Evolutionary conservation across 768 basidiomycete genomes (phyloP).

Genomic region (Suillus luteus): DNA sequence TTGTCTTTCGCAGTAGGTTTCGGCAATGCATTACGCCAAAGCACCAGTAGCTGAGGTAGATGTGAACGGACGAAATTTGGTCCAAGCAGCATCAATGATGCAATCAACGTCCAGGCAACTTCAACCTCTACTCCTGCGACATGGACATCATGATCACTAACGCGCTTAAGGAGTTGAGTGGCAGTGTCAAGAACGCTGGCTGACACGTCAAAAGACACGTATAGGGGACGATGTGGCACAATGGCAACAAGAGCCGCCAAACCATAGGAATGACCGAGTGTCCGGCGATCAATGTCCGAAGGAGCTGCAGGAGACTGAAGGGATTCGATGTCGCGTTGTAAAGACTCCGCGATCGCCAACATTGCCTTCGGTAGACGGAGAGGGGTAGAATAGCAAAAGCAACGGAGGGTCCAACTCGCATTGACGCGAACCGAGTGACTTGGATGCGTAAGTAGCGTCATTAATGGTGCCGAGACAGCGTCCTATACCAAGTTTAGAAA

Average conservation of each 20-base stretch:
- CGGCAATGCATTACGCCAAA: slow-evolving; percentile 97
- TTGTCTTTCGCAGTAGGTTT: slow-evolving; percentile 91
- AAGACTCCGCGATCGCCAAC: slow-evolving; percentile 71
- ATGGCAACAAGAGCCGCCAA: slow-evolving; percentile 85
- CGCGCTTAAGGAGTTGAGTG: slow-evolving; percentile 84
- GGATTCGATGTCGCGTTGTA: slow-evolving; percentile 80
- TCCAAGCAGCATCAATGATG: slow-evolving; percentile 88
- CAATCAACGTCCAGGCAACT: slow-evolving; percentile 92
- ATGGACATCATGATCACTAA: slow-evolving; percentile 87
- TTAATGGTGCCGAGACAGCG: slow-evolving; percentile 79
- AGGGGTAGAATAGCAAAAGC: slow-evolving; percentile 90
- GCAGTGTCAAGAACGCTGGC: slow-evolving; percentile 91
- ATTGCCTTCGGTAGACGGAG: slow-evolving; percentile 81
- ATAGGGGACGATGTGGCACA: slow-evolving; percentile 85
- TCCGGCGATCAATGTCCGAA: slow-evolving; percentile 67
- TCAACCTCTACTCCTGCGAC: slow-evolving; percentile 85
- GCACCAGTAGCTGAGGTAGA: slow-evolving; percentile 88
- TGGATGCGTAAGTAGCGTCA: slow-evolving; percentile 85
- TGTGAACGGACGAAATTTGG: slow-evolving; percentile 93
- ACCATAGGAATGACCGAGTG: slow-evolving; percentile 88
- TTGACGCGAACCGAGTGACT: slow-evolving; percentile 85
- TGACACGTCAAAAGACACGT: slow-evolving; percentile 92
- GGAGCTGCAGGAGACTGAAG: slow-evolving; percentile 72
- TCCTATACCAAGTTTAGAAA: slow-evolving; percentile 49
- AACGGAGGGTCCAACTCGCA: slow-evolving; percentile 84